phyloP scores from a whole-genome alignment of 2,329 filamentous ascomycete species.

The Juglanconis oblonga region DNA sequence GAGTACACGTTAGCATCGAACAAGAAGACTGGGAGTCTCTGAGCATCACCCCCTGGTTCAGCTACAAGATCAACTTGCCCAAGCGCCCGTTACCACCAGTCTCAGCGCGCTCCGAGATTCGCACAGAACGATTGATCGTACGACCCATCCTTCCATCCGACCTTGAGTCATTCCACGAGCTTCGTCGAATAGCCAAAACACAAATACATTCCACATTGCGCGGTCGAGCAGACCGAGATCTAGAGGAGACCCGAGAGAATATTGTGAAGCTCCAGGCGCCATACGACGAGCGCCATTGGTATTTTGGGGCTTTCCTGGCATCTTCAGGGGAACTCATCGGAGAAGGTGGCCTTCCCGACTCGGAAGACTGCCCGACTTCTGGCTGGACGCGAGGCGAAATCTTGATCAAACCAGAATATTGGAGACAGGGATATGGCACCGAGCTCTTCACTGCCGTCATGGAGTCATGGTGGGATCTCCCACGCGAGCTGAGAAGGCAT shows the following conservation, averaged over 20 bases:
- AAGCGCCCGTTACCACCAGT: constrained; percentile 10
- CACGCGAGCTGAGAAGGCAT: constrained; percentile 14
- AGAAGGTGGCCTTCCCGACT: constrained; percentile 25
- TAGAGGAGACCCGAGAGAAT: constrained; percentile 7
- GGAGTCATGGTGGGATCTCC: constrained; percentile 15
- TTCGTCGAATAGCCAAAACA: constrained; percentile 8
- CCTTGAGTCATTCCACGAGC: constrained; percentile 19
- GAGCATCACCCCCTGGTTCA: constrained; percentile 6
- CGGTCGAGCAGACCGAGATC: constrained; percentile 12
- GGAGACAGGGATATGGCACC: constrained; percentile 15
- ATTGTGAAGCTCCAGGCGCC: constrained; percentile 5
- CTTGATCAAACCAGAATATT: constrained; percentile 5
- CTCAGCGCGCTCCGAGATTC: background rate
- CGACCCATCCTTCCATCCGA: constrained; percentile 15
- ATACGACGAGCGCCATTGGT: constrained; percentile 19
- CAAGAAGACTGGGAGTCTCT: background rate
- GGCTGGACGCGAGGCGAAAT: constrained; percentile 15
- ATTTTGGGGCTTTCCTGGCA: constrained; percentile 25
- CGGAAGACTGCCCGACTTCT: constrained; percentile 4
- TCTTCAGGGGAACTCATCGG: constrained; percentile 27
- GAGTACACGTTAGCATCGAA: background rate
- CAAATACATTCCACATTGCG: constrained; percentile 11
- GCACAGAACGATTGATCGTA: constrained; percentile 16
- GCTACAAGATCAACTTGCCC: constrained; percentile 3
- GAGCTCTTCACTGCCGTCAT: constrained; percentile 16